These are phyloP conservation scores for Pistacia vera DNA, from an alignment of 345 rosid genomes.

Conservation along the genomic window DNA sequence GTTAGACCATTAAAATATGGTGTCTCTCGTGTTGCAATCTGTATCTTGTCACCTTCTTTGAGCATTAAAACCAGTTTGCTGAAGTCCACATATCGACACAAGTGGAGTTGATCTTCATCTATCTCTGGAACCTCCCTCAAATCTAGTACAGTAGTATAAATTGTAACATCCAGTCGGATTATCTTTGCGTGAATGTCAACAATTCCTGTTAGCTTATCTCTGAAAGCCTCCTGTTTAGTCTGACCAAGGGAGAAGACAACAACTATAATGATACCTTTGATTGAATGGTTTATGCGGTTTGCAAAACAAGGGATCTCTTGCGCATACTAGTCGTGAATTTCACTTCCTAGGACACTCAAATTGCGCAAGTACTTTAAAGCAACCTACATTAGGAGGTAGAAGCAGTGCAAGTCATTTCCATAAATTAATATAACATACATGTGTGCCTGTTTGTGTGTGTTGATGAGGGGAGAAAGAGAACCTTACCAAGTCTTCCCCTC, in stretches of 20 bases:
- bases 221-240: neutral
- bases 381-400: constrained; percentile 8
- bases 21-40: neutral
- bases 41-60: constrained; percentile 11
- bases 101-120: constrained; percentile 1
- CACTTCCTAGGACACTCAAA: constrained; percentile 14
- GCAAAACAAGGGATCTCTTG: constrained; percentile 15
- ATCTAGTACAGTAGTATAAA: neutral
- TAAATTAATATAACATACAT: too few relatives aligned
- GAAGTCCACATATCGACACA: constrained; percentile 5
- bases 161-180: neutral
- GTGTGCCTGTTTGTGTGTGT: too few relatives aligned
- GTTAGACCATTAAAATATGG: constrained; percentile 8
- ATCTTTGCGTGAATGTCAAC: constrained; percentile 9
- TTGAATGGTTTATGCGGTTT: neutral
- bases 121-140: constrained; percentile 9
- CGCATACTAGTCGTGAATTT: constrained; percentile 10
- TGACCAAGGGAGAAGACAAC: constrained; percentile 24
- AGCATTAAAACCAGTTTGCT: neutral
- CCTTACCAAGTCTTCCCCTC: constrained; percentile 18
- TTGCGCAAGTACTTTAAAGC: constrained; percentile 9
- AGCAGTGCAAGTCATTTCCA: too few relatives aligned
- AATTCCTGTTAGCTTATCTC: constrained; percentile 11
- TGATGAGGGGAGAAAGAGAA: neutral
- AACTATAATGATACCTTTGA: constrained; percentile 15